Percentiles rank a stretch among this genome's conserved stretches.
phyloP scores from a whole-genome alignment of 1,284 basidiomycete genomes.

The Ceratobasidium sp. region DNA sequence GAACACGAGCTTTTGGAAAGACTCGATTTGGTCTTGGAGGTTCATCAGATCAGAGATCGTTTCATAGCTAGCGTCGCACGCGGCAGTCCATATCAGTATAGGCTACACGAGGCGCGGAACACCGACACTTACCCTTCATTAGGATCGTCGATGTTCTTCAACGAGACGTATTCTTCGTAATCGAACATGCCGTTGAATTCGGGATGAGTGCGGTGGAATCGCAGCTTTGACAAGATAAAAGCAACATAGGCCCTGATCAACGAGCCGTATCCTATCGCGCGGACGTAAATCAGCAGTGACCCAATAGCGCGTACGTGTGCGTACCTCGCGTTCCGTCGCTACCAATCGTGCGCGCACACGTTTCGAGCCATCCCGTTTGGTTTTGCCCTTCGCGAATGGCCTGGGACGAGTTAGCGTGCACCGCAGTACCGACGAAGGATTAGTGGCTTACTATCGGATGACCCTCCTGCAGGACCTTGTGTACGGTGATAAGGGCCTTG shows the following conservation, averaged over 20 bases:
- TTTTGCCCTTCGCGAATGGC: slow-evolving; percentile 94
- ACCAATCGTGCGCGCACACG: slow-evolving; percentile 88
- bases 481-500: slow-evolving; percentile 94
- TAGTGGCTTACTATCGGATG: slow-evolving; percentile 80
- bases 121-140: slow-evolving; percentile 84
- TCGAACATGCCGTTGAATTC: slow-evolving; percentile 98
- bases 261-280: slow-evolving; percentile 79
- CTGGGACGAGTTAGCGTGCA: slow-evolving; percentile 57
- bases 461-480: slow-evolving; percentile 95
- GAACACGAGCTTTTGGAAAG: slow-evolving; percentile 96
- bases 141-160: slow-evolving; percentile 96
- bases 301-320: slow-evolving; percentile 46
- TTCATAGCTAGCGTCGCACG: slow-evolving; percentile 75
- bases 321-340: slow-evolving; percentile 81
- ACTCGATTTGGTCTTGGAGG: slow-evolving; percentile 95
- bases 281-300: slow-evolving; percentile 12
- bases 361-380: slow-evolving; percentile 97
- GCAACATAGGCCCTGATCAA: slow-evolving; percentile 94
- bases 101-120: slow-evolving; percentile 5
- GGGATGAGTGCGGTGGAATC: slow-evolving; percentile 91
- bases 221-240: slow-evolving; percentile 92
- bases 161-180: slow-evolving; percentile 95
- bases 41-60: slow-evolving; percentile 96
- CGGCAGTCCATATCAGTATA: slow-evolving; percentile 37
- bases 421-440: not conserved